Conservation (phyloP, 805 yeast species). For the Yarrowia bubula region DNA sequence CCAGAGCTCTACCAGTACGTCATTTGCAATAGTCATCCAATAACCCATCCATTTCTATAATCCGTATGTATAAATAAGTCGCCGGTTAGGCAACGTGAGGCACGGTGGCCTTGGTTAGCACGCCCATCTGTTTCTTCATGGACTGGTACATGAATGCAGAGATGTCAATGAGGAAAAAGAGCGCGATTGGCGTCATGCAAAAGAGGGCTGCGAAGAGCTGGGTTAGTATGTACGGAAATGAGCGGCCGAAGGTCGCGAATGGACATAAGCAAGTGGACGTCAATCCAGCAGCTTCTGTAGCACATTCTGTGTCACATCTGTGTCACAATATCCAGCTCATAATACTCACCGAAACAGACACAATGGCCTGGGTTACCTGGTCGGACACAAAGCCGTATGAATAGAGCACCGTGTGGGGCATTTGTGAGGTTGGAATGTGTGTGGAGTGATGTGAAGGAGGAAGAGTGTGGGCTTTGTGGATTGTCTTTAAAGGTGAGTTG, state of each 20-base stretch:
- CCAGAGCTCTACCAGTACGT: not conserved
- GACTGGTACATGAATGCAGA: slow-evolving; percentile 27
- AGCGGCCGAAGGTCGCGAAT: not conserved
- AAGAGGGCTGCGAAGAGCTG: slow-evolving; percentile 24
- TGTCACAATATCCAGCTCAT: not conserved
- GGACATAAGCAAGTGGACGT: not conserved
- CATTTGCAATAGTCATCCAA: not conserved
- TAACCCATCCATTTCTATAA: slow-evolving; percentile 4
- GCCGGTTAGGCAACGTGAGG: slow-evolving; percentile 8
- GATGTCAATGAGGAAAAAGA: slow-evolving; percentile 19
- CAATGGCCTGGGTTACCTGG: slow-evolving; percentile 21
- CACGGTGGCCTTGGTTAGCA: slow-evolving; percentile 20
- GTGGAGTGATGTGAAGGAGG: not conserved
- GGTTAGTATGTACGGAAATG: not conserved
- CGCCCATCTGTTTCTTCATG: slow-evolving; percentile 20
- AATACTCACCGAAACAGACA: slow-evolving; percentile 22
- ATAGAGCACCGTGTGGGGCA: slow-evolving; percentile 20
- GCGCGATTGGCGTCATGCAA: slow-evolving; percentile 22
- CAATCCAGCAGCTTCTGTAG: too few relatives aligned
- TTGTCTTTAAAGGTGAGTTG: not conserved
- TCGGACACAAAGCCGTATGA: slow-evolving; percentile 19
- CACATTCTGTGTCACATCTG: not conserved
- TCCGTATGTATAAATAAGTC: not conserved
- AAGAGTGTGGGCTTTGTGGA: not conserved
- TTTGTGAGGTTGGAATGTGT: not conserved